Percentiles rank a stretch among this genome's conserved stretches.
Conservation (phyloP, 768 basidiomycete genomes). For the Boletales sp. region DNA sequence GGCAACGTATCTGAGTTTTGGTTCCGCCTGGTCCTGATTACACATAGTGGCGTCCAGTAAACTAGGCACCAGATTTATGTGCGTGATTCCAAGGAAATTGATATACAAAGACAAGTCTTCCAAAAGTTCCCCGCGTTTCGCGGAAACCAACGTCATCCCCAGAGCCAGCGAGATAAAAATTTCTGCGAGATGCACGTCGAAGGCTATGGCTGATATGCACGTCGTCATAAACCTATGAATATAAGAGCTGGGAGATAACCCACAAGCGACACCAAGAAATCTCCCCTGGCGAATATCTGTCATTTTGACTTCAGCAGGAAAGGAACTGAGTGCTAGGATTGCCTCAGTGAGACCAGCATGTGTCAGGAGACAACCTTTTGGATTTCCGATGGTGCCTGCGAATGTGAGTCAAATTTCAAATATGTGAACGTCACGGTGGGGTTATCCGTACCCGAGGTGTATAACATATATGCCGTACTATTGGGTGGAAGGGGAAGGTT, state of each 20-base stretch:
- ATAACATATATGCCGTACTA: slow-evolving; percentile 41
- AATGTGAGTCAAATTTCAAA: slow-evolving; percentile 9
- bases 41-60: slow-evolving; percentile 48
- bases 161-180: slow-evolving; percentile 39
- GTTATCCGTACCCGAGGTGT: slow-evolving; percentile 42
- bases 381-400: slow-evolving; percentile 46
- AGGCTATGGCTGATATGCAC: slow-evolving; percentile 41
- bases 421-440: not conserved
- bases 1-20: slow-evolving; percentile 40
- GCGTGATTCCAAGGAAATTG: slow-evolving; percentile 40
- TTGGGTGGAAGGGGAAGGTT: slow-evolving; percentile 21
- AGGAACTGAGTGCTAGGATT: slow-evolving; percentile 25
- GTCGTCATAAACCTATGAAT: not conserved
- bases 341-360: slow-evolving; percentile 33
- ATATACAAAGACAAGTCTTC: slow-evolving; percentile 43
- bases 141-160: slow-evolving; percentile 44
- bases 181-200: slow-evolving; percentile 50
- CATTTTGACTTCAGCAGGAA: slow-evolving; percentile 21
- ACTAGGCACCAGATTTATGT: slow-evolving; percentile 50
- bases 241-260: slow-evolving; percentile 8
- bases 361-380: slow-evolving; percentile 47
- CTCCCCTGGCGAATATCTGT: slow-evolving; percentile 25
- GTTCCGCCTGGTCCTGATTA: slow-evolving; percentile 27
- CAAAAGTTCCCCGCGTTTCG: slow-evolving; percentile 35
- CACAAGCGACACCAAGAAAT: slow-evolving; percentile 45